Evolutionary conservation across 2,329 filamentous ascomycete species (phyloP).

Genomic region (Alternaria angustiovoidea): DNA sequence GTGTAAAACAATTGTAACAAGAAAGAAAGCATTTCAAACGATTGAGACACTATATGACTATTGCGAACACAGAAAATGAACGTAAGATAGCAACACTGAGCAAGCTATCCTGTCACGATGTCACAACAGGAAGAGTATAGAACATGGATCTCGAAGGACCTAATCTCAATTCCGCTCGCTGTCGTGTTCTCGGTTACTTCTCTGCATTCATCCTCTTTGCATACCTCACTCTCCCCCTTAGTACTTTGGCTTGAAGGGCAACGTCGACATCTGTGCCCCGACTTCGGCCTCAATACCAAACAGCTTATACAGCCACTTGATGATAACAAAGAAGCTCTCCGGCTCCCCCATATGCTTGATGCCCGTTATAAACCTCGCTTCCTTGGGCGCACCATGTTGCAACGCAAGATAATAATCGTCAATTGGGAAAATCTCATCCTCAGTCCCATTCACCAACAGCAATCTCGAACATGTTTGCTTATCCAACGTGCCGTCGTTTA

Average conservation of each 20-base stretch:
- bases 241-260: conserved; percentile 58
- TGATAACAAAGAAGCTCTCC: conserved; percentile 57
- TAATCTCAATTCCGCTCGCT: not conserved
- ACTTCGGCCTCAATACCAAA: conserved; percentile 56
- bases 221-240: conserved; percentile 8
- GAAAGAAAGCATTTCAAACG: not conserved
- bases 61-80: not conserved
- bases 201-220: not conserved
- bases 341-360: conserved; percentile 63
- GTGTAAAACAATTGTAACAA: not conserved
- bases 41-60: too few species aligned
- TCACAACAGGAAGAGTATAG: not conserved
- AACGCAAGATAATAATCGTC: conserved; percentile 66
- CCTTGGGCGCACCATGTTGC: conserved; percentile 62
- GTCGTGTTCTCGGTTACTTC: not conserved
- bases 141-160: not conserved
- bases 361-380: conserved; percentile 56
- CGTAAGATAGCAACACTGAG: not conserved
- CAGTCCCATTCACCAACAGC: conserved; percentile 65
- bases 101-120: not conserved
- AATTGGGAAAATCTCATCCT: conserved; percentile 69
- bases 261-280: conserved; percentile 55
- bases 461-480: conserved; percentile 58
- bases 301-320: conserved; percentile 60
- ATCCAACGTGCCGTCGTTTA: conserved; percentile 64